Evolutionary conservation across 2,329 filamentous ascomycete species (phyloP).

Genomic region (Seiridium unicorne): DNA sequence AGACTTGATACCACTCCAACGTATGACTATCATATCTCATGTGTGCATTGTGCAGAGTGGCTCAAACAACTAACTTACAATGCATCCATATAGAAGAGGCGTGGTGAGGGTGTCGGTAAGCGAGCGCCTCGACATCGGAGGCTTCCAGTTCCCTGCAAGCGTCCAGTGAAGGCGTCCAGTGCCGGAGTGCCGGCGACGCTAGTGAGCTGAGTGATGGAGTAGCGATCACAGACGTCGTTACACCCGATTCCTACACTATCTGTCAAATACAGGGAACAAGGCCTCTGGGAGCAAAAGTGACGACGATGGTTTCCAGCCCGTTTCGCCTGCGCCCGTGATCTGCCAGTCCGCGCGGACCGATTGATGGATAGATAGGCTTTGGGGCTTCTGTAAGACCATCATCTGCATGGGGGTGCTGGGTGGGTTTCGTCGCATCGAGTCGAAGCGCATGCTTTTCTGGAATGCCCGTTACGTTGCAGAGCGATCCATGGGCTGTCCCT

Average conservation of each 20-base stretch:
- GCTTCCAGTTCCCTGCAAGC: not conserved
- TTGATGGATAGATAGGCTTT: not conserved
- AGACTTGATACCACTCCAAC: not conserved
- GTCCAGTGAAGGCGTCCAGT: not conserved
- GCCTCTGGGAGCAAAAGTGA: not conserved
- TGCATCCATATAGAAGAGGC: not conserved
- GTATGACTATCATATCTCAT: constrained; percentile 3
- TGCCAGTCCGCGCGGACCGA: not conserved
- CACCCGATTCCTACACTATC: too few species aligned
- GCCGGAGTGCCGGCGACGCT: constrained; percentile 1
- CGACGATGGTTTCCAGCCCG: not conserved
- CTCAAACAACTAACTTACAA: not conserved
- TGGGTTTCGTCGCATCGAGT: too few species aligned
- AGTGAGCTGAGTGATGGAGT: not conserved
- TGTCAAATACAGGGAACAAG: not conserved
- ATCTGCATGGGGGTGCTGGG: not conserved
- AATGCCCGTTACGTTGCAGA: not conserved
- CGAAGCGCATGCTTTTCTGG: not conserved
- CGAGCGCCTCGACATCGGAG: constrained; percentile 1
- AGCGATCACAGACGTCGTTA: too few species aligned
- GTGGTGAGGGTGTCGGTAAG: not conserved
- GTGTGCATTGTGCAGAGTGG: not conserved
- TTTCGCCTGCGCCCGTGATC: not conserved
- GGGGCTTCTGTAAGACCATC: not conserved
- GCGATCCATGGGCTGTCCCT: not conserved